A percentile compares a stretch with the other conserved stretches of the same genome.
Conservation (phyloP, 768 basidiomycete species). For the Termitomyces sp. region DNA sequence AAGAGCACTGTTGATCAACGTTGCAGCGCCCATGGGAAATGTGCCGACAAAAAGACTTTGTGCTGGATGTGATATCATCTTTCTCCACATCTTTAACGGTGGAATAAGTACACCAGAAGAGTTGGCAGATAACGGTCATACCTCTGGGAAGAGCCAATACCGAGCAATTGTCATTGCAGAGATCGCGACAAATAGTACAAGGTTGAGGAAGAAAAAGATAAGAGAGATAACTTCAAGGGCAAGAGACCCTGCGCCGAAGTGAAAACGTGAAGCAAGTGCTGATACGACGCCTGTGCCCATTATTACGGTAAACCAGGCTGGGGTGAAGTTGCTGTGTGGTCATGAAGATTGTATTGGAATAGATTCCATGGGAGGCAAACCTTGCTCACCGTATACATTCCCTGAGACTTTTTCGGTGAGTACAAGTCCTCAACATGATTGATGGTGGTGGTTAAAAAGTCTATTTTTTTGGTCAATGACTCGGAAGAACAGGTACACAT, state of each 20-base stretch:
- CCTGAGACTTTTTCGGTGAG: conserved; percentile 24
- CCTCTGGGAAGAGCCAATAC: conserved; percentile 50
- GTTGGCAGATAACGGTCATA: conserved; percentile 19
- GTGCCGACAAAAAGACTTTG: conserved; percentile 42
- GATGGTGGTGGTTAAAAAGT: background rate
- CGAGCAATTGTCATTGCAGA: conserved; percentile 40
- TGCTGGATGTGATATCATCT: conserved; percentile 45
- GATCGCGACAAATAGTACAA: conserved; percentile 51
- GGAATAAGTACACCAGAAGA: background rate
- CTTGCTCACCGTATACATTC: conserved; percentile 31
- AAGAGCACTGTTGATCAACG: conserved; percentile 51
- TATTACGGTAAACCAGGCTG: conserved; percentile 51
- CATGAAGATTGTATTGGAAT: background rate
- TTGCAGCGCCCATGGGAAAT: conserved; percentile 60
- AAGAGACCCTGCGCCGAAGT: conserved; percentile 37
- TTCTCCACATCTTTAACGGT: conserved; percentile 25
- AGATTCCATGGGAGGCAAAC: background rate
- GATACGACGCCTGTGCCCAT: conserved; percentile 57
- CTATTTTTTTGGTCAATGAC: too few relatives aligned
- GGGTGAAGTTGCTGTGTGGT: conserved; percentile 37
- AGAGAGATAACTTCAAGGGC: conserved; percentile 36
- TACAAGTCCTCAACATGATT: conserved; percentile 8
- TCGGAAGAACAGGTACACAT: too few relatives aligned
- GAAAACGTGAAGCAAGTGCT: conserved; percentile 43
- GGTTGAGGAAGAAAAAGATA: conserved; percentile 57